Percentiles rank a stretch among this genome's conserved stretches.
Evolutionary conservation across 805 yeast species (phyloP).

Genomic region (Yamadazyma sp.): DNA sequence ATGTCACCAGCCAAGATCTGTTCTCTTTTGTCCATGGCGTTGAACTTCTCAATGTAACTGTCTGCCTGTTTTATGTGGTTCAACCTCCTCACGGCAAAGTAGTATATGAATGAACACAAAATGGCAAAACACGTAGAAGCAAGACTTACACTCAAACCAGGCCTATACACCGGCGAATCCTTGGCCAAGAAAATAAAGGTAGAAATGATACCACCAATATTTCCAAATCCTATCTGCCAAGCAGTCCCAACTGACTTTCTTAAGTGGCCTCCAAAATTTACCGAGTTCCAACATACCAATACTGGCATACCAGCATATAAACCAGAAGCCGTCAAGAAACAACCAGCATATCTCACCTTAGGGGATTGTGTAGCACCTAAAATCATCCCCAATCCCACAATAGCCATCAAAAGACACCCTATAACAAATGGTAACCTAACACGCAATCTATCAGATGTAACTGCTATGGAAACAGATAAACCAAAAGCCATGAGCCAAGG

Average conservation of each 20-base stretch:
- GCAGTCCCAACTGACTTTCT: conserved; percentile 60
- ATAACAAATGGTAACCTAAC: conserved; percentile 47
- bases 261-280: conserved; percentile 63
- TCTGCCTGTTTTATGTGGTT: conserved; percentile 26
- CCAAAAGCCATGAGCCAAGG: conserved; percentile 84
- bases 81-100: conserved; percentile 23
- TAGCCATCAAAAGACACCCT: conserved; percentile 28
- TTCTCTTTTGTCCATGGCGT: conserved; percentile 27
- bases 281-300: conserved; percentile 64
- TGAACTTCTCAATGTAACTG: conserved; percentile 26
- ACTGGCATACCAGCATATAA: conserved; percentile 66
- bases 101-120: conserved; percentile 33
- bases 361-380: conserved; percentile 45
- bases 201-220: conserved; percentile 69
- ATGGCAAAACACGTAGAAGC: conserved; percentile 49
- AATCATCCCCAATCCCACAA: conserved; percentile 57
- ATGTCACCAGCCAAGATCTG: conserved; percentile 37
- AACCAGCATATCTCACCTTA: conserved; percentile 54
- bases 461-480: conserved; percentile 59
- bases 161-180: conserved; percentile 60
- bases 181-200: conserved; percentile 53
- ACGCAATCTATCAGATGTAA: conserved; percentile 55
- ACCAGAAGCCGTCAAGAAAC: conserved; percentile 60
- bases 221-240: conserved; percentile 69
- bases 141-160: conserved; percentile 53